phyloP scores from a whole-genome alignment of 208 protist genomes.

The Leptomonas pyrrhocoris region DNA sequence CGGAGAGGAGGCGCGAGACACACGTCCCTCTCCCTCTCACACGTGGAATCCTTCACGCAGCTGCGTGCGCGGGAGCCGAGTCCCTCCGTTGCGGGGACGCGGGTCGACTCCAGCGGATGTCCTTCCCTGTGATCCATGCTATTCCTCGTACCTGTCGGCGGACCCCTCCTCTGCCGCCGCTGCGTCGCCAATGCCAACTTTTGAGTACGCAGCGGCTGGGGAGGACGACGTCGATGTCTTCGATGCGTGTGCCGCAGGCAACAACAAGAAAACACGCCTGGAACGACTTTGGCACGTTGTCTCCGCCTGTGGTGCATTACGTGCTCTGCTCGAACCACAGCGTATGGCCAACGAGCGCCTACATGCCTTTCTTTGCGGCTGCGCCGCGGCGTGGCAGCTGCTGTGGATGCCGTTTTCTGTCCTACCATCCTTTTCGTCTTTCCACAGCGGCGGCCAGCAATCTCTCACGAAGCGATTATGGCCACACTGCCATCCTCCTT shows the following conservation, averaged over 20 bases:
- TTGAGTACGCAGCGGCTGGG: background rate
- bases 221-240: too few species aligned
- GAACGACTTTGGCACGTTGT: background rate
- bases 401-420: slow-evolving; percentile 9
- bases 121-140: background rate
- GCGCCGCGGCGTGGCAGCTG: background rate
- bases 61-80: too few species aligned
- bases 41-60: too few species aligned
- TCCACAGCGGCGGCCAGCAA: background rate
- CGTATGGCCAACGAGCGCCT: background rate
- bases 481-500: background rate
- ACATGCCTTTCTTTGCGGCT: background rate
- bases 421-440: background rate
- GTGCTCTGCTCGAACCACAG: background rate
- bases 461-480: too few species aligned
- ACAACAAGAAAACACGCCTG: background rate
- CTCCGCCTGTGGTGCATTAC: background rate
- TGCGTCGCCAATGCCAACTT: background rate
- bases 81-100: too few species aligned
- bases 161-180: background rate
- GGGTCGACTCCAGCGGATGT: too few species aligned
- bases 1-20: background rate
- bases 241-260: too few species aligned
- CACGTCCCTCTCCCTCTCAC: background rate
- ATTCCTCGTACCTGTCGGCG: background rate